A percentile compares a stretch with the other conserved stretches of the same genome.
Conservation (phyloP, 2,329 filamentous ascomycete species). For the Penicillium sp. region DNA sequence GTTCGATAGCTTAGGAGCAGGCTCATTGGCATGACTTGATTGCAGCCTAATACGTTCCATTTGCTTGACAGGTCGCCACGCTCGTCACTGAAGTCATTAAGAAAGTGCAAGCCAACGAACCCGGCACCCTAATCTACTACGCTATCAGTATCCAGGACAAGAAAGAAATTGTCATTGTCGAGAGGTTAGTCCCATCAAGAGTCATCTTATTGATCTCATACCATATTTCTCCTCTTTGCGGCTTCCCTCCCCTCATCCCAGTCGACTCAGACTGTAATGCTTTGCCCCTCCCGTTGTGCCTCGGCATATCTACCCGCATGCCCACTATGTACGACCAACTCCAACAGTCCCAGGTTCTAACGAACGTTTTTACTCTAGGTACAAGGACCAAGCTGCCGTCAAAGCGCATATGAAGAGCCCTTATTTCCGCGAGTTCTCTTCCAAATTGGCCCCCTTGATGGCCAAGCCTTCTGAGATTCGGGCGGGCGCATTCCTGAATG, state of each 20-base stretch:
- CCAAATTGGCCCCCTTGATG: constrained; percentile 20
- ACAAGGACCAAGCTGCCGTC: constrained; percentile 30
- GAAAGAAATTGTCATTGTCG: constrained; percentile 37
- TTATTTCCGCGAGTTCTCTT: constrained; percentile 28
- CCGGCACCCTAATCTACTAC: constrained; percentile 36
- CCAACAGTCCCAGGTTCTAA: background rate
- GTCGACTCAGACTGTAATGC: background rate
- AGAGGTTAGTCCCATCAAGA: constrained; percentile 27
- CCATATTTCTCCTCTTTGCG: background rate
- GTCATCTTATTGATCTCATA: background rate
- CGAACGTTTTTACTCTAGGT: constrained; percentile 17
- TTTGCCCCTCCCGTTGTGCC: constrained; percentile 4
- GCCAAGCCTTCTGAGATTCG: constrained; percentile 29
- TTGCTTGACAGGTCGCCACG: constrained; percentile 24
- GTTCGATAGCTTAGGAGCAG: constrained; percentile 19
- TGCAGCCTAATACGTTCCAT: background rate
- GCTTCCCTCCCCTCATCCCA: background rate
- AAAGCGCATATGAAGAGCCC: constrained; percentile 27
- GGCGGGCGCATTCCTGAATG: constrained; percentile 24
- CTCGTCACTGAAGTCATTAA: constrained; percentile 29
- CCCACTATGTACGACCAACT: background rate
- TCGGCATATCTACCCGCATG: constrained; percentile 15
- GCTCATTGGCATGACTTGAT: background rate
- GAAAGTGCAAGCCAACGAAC: constrained; percentile 36
- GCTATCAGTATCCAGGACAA: constrained; percentile 29